Evolutionary conservation across 2,329 filamentous ascomycete species (phyloP).

Genomic region (Pseudogymnoascus sp.): DNA sequence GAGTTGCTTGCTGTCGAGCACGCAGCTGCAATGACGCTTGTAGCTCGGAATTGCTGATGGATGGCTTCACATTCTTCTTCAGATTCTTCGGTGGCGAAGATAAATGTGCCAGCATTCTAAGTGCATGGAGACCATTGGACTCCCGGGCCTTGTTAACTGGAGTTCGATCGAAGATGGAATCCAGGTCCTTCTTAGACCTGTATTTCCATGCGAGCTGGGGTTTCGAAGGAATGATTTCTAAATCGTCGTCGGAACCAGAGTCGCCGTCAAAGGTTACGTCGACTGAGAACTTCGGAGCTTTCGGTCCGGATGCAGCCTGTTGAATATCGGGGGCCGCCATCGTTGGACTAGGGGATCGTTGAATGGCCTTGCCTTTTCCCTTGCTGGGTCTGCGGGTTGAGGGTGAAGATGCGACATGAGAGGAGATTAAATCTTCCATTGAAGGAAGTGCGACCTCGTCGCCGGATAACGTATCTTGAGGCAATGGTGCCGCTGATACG

Average conservation of each 20-base stretch:
- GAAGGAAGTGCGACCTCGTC: conserved; percentile 31
- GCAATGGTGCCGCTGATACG: neutral
- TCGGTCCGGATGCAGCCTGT: conserved; percentile 31
- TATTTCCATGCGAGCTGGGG: neutral
- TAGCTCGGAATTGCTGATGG: conserved; percentile 63
- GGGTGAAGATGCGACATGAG: conserved; percentile 26
- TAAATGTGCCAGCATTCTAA: conserved; percentile 69
- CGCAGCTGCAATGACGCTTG: conserved; percentile 59
- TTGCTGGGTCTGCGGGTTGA: conserved; percentile 37
- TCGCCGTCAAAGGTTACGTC: conserved; percentile 31
- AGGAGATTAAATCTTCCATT: conserved; percentile 23
- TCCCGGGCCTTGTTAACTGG: conserved; percentile 57
- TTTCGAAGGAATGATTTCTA: conserved; percentile 47
- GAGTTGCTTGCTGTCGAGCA: conserved; percentile 70
- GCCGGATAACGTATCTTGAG: conserved; percentile 5
- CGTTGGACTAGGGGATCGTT: neutral
- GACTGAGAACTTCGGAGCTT: conserved; percentile 31
- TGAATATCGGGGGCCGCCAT: conserved; percentile 11
- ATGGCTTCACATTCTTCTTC: conserved; percentile 37
- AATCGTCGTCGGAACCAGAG: conserved; percentile 49
- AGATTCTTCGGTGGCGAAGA: conserved; percentile 48
- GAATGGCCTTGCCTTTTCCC: conserved; percentile 49
- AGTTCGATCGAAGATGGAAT: conserved; percentile 61
- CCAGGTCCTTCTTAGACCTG: conserved; percentile 39
- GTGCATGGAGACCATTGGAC: conserved; percentile 52